Evolutionary conservation across 2,329 filamentous ascomycete genomes (phyloP).

Genomic region (Nigrospora oryzae): DNA sequence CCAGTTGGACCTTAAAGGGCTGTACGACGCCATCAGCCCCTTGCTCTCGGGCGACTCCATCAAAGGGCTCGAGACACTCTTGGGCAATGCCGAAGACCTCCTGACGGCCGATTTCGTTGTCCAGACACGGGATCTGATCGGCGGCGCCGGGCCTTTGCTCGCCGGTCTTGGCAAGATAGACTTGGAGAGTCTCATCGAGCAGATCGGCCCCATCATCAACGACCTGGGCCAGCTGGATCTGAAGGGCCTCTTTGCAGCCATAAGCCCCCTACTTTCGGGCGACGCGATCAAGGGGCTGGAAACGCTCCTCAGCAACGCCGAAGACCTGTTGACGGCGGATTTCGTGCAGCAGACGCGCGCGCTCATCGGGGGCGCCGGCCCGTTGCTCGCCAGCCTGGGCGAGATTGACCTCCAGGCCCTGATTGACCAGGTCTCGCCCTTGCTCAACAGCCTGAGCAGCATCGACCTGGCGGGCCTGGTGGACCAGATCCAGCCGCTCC

Average conservation of each 20-base stretch:
- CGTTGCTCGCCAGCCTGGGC: slow-evolving; percentile 20
- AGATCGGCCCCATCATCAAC: slow-evolving; percentile 10
- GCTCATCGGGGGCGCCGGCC: slow-evolving; percentile 12
- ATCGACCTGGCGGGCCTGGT: slow-evolving; percentile 13
- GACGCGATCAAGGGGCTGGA: slow-evolving; percentile 23
- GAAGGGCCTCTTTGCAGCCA: slow-evolving; percentile 20
- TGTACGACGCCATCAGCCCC: slow-evolving; percentile 25
- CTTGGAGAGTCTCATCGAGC: slow-evolving; percentile 5
- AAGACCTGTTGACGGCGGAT: slow-evolving; percentile 10
- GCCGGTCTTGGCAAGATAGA: slow-evolving; percentile 21
- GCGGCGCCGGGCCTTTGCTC: slow-evolving; percentile 15
- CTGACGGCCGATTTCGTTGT: slow-evolving; percentile 13
- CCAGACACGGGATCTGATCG: slow-evolving; percentile 12
- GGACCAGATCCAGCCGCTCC: slow-evolving; percentile 7
- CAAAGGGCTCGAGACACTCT: slow-evolving; percentile 25
- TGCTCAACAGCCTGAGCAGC: slow-evolving; percentile 13
- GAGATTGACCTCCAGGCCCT: slow-evolving; percentile 15
- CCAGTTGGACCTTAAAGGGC: slow-evolving; percentile 28
- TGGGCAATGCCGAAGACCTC: slow-evolving; percentile 27
- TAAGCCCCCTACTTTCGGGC: slow-evolving; percentile 19
- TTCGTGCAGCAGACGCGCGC: slow-evolving; percentile 10
- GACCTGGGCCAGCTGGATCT: slow-evolving; percentile 22
- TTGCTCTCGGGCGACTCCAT: slow-evolving; percentile 29
- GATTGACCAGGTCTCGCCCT: slow-evolving; percentile 6
- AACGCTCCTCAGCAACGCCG: slow-evolving; percentile 14